These are phyloP conservation scores for Lichtheimia ornata DNA, from an alignment of 371 early-diverging fungal species.

Conservation along the genomic window DNA sequence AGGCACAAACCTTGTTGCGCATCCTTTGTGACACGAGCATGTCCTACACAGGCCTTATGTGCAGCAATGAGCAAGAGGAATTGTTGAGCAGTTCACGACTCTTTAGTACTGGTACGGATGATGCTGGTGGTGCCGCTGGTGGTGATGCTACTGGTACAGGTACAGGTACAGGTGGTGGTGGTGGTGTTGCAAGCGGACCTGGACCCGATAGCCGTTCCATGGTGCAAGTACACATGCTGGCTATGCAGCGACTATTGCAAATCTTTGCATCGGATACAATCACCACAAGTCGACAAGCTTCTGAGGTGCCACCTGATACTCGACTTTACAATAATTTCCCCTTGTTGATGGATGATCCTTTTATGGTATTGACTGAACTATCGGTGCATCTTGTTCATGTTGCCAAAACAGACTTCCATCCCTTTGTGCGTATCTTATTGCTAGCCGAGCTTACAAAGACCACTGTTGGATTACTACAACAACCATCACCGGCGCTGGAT, in stretches of 20 bases:
- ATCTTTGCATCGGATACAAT: conserved; percentile 38
- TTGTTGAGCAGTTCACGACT: conserved; percentile 6
- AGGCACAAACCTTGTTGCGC: conserved; percentile 61
- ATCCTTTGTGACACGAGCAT: conserved; percentile 65
- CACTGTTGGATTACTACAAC: conserved; percentile 37
- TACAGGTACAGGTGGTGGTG: too few species aligned
- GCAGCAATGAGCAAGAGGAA: conserved; percentile 21
- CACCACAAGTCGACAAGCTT: conserved; percentile 4
- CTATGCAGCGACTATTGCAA: conserved; percentile 52
- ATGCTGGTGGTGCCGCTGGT: too few species aligned
- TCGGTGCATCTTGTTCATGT: conserved; percentile 55
- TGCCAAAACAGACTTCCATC: conserved; percentile 62
- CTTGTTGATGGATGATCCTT: conserved; percentile 69
- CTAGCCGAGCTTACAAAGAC: conserved; percentile 67
- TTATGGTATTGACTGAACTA: conserved; percentile 64
- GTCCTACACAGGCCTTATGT: conserved; percentile 57
- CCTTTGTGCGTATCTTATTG: conserved; percentile 63
- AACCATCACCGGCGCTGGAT: conserved; percentile 3
- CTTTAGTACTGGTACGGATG: conserved; percentile 7
- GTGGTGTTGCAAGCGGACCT: too few species aligned
- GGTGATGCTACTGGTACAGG: too few species aligned
- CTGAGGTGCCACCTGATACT: conserved; percentile 13
- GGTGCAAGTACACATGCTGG: conserved; percentile 36
- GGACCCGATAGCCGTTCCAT: conserved; percentile 14
- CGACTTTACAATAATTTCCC: conserved; percentile 49